Base-by-base conservation (phyloP, 2,329 filamentous ascomycete species). In the Colletotrichum scovillei region DNA sequence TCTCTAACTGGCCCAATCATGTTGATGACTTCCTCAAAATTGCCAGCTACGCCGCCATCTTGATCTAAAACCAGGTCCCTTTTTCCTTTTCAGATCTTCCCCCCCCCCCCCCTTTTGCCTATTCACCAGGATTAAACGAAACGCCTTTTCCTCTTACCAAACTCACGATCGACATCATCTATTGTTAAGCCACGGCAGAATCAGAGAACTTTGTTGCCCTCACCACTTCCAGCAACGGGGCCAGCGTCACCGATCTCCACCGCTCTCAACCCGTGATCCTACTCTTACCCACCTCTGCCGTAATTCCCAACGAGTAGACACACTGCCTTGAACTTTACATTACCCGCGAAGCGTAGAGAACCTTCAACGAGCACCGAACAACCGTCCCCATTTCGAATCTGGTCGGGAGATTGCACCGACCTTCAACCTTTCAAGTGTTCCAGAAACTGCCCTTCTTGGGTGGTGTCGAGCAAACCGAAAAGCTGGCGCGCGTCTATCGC, bases 1-100 rank as follows among this genome's bases (percentile, higher is more conserved):
- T 76, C 79, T 53, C 74, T 74, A 74, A 74, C 78, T 75, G 78
- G 76, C 76, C 85, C 85, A 86, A 87, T 87, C 84, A 86, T 83
- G 81, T 84, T 80, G 76, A 82, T 81, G 81, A 78, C 77, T 82
- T 77, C 77, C 74, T 77, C 78, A 80, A 80, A 80, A 84, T 80
- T 81, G 79, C 60, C 46, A 84, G 81, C 81, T 81, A 85, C 82
- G 79, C 80, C 82, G 79, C 81, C 82, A 79, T 79, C 80, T 80
- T 81, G 79, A 82, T 80, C 78, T 80, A 78, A 80, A 80, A 67
- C 59, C 62, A 58, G 67, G 53, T 70, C 62, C 60, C 60, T 58
- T 57, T 65, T 49, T 55, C 53, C 77, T 77, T 78, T 78, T 78
- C 78, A 80, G 78, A 78, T 80, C 79, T 79, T 80, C 80, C 75